Percentiles rank a stretch among this genome's conserved stretches.
phyloP scores from a whole-genome alignment of 371 early-diverging fungal genomes.

The Polyrhizophydium stewartii region DNA sequence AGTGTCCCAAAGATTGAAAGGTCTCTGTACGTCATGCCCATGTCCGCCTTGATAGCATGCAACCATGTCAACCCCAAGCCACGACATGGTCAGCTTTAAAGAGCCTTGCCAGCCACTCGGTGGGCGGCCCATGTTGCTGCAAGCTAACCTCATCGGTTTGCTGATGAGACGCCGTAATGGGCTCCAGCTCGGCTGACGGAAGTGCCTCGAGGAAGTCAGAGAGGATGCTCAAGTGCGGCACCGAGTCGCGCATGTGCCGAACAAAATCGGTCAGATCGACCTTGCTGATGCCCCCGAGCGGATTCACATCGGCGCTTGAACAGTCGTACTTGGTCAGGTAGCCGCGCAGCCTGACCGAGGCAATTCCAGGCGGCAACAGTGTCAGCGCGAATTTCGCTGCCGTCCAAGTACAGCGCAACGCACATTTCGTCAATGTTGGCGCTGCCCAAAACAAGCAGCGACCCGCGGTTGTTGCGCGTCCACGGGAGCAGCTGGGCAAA shows the following conservation, averaged over 20 bases:
- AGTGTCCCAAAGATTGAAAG: conserved; percentile 86
- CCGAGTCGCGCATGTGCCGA: conserved; percentile 51
- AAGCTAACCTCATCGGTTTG: conserved; percentile 77
- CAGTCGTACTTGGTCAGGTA: conserved; percentile 98
- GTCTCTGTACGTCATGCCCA: conserved; percentile 97
- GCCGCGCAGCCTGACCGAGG: conserved; percentile 89
- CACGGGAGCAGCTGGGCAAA: conserved; percentile 94
- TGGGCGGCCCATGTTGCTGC: too few species aligned
- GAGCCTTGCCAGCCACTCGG: too few species aligned
- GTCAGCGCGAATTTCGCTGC: not conserved
- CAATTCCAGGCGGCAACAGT: too few species aligned
- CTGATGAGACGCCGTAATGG: conserved; percentile 68
- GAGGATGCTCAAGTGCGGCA: conserved; percentile 69
- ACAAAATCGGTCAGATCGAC: conserved; percentile 83
- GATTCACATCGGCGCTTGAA: conserved; percentile 95
- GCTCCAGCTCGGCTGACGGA: conserved; percentile 95
- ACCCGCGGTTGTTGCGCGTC: conserved; percentile 66
- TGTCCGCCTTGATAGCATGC: conserved; percentile 58
- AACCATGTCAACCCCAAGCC: not conserved
- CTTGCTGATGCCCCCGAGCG: conserved; percentile 94
- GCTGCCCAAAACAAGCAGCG: conserved; percentile 89
- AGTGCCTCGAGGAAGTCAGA: conserved; percentile 77
- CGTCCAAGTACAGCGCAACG: not conserved
- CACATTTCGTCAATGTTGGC: conserved; percentile 95
- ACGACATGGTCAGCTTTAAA: not conserved